Evolutionary conservation across 73 alveolate genomes (phyloP).

Genomic region (Symbiodinium pilosum): DNA sequence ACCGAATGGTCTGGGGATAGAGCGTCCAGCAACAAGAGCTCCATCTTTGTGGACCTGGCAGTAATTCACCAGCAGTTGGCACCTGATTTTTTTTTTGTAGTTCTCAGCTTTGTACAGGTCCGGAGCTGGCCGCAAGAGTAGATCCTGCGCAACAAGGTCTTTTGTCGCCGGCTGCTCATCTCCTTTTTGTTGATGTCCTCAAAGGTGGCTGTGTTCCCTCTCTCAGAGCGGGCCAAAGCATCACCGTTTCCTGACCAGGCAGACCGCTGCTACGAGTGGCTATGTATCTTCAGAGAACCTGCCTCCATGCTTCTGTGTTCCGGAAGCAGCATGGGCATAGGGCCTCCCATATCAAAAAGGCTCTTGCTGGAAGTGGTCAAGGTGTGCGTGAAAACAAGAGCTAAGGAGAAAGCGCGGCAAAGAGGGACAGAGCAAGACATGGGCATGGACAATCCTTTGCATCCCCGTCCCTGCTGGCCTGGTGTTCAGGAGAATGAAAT

Average conservation of each 20-base stretch:
- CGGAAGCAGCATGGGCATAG: background rate
- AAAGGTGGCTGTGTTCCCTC: too few relatives aligned
- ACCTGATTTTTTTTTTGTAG: background rate
- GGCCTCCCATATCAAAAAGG: background rate
- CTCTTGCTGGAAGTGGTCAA: too few relatives aligned
- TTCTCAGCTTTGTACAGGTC: constrained; percentile 14
- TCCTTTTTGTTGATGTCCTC: too few relatives aligned
- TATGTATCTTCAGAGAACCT: too few relatives aligned
- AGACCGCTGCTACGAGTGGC: too few relatives aligned
- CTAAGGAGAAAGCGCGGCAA: background rate
- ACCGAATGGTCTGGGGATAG: background rate
- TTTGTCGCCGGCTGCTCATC: too few relatives aligned
- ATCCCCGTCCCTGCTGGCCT: constrained; percentile 1
- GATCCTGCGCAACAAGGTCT: too few relatives aligned
- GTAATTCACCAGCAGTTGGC: background rate
- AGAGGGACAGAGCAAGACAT: background rate
- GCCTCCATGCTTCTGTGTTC: background rate
- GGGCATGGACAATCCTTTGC: background rate
- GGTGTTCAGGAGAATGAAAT: constrained; percentile 88
- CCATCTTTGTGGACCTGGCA: constrained; percentile 73
- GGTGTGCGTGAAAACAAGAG: background rate
- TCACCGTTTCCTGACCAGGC: too few relatives aligned
- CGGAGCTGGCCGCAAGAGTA: constrained; percentile 68
- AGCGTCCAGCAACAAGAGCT: constrained; percentile 53
- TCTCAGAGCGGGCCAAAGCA: too few relatives aligned